Percentiles rank a stretch among this genome's conserved stretches.
phyloP scores from a whole-genome alignment of 192 early-diverging fungal species.

The Dispira simplex region DNA sequence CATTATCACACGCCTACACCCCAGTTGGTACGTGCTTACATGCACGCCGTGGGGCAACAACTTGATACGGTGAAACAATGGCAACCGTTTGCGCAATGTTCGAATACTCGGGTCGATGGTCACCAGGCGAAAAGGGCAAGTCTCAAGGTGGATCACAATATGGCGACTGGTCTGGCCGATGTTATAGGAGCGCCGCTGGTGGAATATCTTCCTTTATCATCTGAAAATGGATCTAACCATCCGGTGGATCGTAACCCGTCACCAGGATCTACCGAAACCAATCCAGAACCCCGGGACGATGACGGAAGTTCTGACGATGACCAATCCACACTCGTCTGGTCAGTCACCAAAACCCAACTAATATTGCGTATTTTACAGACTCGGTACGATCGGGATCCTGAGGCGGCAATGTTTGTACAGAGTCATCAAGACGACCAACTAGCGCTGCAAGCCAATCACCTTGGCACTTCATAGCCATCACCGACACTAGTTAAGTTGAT shows the following conservation, averaged over 20 bases:
- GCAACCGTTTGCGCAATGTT: background rate
- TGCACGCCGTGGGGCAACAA: background rate
- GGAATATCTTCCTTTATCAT: too few species aligned
- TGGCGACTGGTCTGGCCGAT: background rate
- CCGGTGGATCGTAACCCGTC: too few species aligned
- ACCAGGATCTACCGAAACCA: too few species aligned
- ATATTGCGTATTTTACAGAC: background rate
- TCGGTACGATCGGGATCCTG: background rate
- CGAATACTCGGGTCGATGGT: background rate
- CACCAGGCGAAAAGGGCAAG: too few species aligned
- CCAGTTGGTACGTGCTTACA: background rate
- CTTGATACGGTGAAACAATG: conserved; percentile 1
- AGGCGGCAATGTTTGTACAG: background rate
- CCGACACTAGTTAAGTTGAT: too few species aligned
- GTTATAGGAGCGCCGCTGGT: too few species aligned
- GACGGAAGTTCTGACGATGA: background rate
- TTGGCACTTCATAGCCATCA: too few species aligned
- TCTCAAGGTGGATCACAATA: background rate
- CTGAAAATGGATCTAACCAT: too few species aligned
- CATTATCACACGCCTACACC: background rate
- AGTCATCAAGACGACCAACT: background rate
- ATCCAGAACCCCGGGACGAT: background rate
- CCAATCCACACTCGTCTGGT: background rate
- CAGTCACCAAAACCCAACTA: background rate
- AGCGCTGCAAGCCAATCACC: too few species aligned